Conservation (phyloP, 2,329 filamentous ascomycete species). For the Cordyceps cicadae region DNA sequence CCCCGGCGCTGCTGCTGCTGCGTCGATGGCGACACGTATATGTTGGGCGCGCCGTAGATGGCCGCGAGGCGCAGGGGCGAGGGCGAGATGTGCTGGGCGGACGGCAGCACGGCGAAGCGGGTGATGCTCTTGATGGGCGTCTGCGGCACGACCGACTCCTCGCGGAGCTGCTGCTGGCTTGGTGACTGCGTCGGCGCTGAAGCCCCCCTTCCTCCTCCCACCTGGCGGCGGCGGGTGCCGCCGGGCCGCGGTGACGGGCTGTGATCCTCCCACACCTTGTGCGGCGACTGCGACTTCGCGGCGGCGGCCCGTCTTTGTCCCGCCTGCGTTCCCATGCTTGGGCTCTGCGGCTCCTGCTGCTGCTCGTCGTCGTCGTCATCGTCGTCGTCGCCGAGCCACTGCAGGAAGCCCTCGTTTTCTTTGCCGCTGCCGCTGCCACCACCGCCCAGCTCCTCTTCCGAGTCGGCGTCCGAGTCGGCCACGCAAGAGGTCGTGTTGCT, state of each 20-base stretch:
- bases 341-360: conserved; percentile 18
- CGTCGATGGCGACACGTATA: conserved; percentile 30
- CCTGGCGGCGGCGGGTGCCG: conserved; percentile 14
- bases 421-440: not conserved
- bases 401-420: conserved; percentile 22
- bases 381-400: conserved; percentile 22
- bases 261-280: conserved; percentile 7
- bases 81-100: conserved; percentile 30
- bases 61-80: conserved; percentile 31
- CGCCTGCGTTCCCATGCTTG: conserved; percentile 15
- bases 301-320: not conserved
- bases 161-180: conserved; percentile 14
- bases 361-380: not conserved
- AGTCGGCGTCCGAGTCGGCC: conserved; percentile 27
- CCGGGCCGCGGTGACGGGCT: conserved; percentile 15
- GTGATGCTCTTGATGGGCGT: conserved; percentile 29
- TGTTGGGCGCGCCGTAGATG: conserved; percentile 28
- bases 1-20: conserved; percentile 22
- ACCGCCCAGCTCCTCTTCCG: conserved; percentile 23
- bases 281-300: conserved; percentile 12
- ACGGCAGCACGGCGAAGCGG: conserved; percentile 37
- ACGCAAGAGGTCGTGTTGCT: conserved; percentile 18
- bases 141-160: conserved; percentile 32
- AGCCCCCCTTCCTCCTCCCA: too few relatives aligned
- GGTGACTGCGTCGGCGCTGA: not conserved